A percentile compares a stretch with the other conserved stretches of the same genome.
Evolutionary conservation across 495 filamentous ascomycete species (phyloP).

Genomic region (Hypoxylon subgilvum): DNA sequence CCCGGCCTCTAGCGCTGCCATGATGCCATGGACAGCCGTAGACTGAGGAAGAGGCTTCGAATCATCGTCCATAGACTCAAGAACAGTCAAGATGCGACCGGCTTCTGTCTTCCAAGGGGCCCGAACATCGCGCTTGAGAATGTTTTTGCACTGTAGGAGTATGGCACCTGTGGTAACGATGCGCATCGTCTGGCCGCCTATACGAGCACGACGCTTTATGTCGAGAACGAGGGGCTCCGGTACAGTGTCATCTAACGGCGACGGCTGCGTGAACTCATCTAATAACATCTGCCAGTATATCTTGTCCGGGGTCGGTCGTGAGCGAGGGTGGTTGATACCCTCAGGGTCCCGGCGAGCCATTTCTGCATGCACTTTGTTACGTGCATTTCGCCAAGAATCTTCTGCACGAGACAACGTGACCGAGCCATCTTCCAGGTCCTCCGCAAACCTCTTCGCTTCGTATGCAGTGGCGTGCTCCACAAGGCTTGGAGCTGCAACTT

Average conservation of each 20-base stretch:
- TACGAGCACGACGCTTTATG: constrained; percentile 66
- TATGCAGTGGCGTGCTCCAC: constrained; percentile 81
- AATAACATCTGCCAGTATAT: constrained; percentile 81
- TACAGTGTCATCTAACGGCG: constrained; percentile 60
- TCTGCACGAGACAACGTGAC: constrained; percentile 68
- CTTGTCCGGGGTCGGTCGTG: constrained; percentile 66
- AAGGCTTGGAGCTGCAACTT: constrained; percentile 77
- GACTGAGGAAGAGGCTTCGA: constrained; percentile 54
- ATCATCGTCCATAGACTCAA: constrained; percentile 47
- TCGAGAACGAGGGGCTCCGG: constrained; percentile 91
- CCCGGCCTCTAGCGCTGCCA: constrained; percentile 77
- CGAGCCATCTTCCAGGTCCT: constrained; percentile 65
- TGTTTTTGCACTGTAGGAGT: constrained; percentile 89
- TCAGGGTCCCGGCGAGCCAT: constrained; percentile 75
- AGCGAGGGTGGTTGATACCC: constrained; percentile 59
- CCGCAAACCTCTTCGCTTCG: constrained; percentile 77
- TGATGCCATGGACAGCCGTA: constrained; percentile 66
- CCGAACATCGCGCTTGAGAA: constrained; percentile 90
- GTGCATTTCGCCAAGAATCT: constrained; percentile 74
- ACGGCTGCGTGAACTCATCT: constrained; percentile 58
- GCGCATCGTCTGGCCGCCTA: constrained; percentile 71
- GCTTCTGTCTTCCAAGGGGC: constrained; percentile 89
- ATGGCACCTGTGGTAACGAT: constrained; percentile 82
- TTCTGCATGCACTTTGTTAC: constrained; percentile 72
- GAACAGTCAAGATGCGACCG: constrained; percentile 67